Evolutionary conservation across 352 stramenopile genomes (phyloP).

Genomic region (Globisporangium rhizosaccharum): DNA sequence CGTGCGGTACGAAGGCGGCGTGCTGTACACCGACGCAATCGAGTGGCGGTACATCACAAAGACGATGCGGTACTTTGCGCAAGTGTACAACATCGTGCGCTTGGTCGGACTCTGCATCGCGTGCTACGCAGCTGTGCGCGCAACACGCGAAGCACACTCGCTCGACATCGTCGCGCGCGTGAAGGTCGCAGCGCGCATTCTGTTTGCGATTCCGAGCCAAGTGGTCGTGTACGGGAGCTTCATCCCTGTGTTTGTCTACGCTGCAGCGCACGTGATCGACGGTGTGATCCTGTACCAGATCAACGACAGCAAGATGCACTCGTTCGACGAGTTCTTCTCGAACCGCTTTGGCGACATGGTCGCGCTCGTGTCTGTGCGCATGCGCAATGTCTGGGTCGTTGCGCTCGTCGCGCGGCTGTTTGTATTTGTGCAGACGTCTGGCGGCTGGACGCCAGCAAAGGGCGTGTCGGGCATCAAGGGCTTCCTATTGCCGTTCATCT

Average conservation of each 20-base stretch:
- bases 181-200: conserved; percentile 21
- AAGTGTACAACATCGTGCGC: conserved; percentile 37
- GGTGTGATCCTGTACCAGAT: conserved; percentile 46
- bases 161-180: conserved; percentile 6
- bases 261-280: conserved; percentile 43
- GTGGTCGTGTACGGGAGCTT: conserved; percentile 51
- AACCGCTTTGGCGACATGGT: conserved; percentile 34
- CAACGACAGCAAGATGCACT: conserved; percentile 34
- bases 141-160: conserved; percentile 6
- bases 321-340: conserved; percentile 18
- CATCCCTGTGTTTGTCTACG: conserved; percentile 39
- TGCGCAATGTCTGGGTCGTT: conserved; percentile 46
- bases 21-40: conserved; percentile 49
- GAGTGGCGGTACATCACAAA: conserved; percentile 47
- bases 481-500: conserved; percentile 30
- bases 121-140: conserved; percentile 22
- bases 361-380: conserved; percentile 34
- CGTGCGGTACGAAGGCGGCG: conserved; percentile 38
- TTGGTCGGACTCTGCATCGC: conserved; percentile 27
- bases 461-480: conserved; percentile 37
- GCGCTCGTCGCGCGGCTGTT: conserved; percentile 35
- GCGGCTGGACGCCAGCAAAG: conserved; percentile 39
- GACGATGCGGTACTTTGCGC: conserved; percentile 34
- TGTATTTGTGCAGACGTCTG: conserved; percentile 43
- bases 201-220: conserved; percentile 45